These are phyloP conservation scores for Graphium sp. DNA, from an alignment of 2,329 filamentous ascomycete species.

Conservation along the genomic window DNA sequence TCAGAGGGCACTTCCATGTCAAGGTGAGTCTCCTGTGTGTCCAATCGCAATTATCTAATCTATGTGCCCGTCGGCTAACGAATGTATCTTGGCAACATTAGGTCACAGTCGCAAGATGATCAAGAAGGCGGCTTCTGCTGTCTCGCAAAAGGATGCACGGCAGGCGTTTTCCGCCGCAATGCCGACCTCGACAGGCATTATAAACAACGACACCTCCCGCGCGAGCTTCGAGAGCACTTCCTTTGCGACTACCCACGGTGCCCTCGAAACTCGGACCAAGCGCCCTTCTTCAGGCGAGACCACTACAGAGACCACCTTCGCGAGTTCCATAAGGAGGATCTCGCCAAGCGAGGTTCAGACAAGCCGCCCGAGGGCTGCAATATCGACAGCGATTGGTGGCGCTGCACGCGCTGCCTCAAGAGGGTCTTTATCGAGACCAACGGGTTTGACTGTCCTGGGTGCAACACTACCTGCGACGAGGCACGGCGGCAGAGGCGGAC, in stretches of 20 bases:
- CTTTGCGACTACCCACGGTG: constrained; percentile 35
- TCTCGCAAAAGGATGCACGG: constrained; percentile 20
- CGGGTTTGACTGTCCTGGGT: constrained; percentile 27
- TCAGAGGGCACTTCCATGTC: too few species aligned
- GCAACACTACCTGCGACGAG: constrained; percentile 40
- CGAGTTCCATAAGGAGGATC: constrained; percentile 36
- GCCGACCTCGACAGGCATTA: constrained; percentile 39
- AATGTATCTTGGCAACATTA: too few species aligned
- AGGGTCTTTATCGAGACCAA: constrained; percentile 21
- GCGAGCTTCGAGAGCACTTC: constrained; percentile 22
- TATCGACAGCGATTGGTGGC: constrained; percentile 28
- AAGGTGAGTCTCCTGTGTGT: too few species aligned
- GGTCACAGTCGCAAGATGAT: too few species aligned
- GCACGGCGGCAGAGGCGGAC: neutral
- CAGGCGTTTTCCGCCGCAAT: constrained; percentile 28
- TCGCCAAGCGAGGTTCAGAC: constrained; percentile 25
- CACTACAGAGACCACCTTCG: constrained; percentile 41
- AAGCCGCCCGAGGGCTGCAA: constrained; percentile 16
- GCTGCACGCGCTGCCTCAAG: constrained; percentile 33
- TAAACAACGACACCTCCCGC: constrained; percentile 26
- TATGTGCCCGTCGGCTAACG: too few species aligned
- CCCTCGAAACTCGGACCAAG: constrained; percentile 16
- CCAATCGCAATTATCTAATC: too few species aligned
- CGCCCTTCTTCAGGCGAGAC: constrained; percentile 35
- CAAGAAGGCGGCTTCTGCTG: constrained; percentile 14